phyloP scores from a whole-genome alignment of 257 asterid species.

The Solanum pinnatisectum region DNA sequence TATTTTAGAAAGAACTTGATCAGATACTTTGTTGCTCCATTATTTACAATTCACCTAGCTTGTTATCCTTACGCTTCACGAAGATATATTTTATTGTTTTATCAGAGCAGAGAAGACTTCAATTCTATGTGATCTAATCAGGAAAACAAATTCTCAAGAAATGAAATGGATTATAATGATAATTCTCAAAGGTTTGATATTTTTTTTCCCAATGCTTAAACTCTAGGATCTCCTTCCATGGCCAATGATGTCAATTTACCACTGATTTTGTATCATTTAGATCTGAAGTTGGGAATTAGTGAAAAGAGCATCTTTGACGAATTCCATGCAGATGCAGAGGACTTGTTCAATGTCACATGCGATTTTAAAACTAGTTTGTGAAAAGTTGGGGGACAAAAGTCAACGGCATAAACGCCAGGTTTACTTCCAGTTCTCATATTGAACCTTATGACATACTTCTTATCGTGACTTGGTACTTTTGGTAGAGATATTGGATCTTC shows the following conservation, averaged over 20 bases:
- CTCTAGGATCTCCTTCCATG: neutral
- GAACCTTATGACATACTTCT: neutral
- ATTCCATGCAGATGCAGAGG: conserved; percentile 98
- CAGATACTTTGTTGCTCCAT: too few relatives aligned
- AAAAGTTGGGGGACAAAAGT: conserved; percentile 68
- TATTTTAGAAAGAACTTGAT: too few relatives aligned
- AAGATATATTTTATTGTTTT: too few relatives aligned
- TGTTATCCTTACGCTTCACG: neutral
- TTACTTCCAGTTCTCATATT: conserved; percentile 4
- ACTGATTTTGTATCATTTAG: conserved; percentile 17
- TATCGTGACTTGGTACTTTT: neutral
- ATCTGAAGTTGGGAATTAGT: conserved; percentile 90
- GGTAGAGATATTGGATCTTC: neutral
- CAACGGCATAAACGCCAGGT: conserved; percentile 94
- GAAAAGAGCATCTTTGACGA: conserved; percentile 91
- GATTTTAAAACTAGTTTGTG: conserved; percentile 87
- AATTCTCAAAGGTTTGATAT: conserved; percentile 70
- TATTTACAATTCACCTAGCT: too few relatives aligned
- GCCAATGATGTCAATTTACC: neutral
- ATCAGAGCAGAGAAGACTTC: too few relatives aligned
- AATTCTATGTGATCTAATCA: too few relatives aligned
- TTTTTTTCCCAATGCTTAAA: neutral
- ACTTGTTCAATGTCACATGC: conserved; percentile 90
- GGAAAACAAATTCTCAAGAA: too few relatives aligned
- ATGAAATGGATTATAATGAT: conserved; percentile 60